Base-by-base conservation (phyloP, 108 stramenopile species). In the Cyclotella atomus region DNA sequence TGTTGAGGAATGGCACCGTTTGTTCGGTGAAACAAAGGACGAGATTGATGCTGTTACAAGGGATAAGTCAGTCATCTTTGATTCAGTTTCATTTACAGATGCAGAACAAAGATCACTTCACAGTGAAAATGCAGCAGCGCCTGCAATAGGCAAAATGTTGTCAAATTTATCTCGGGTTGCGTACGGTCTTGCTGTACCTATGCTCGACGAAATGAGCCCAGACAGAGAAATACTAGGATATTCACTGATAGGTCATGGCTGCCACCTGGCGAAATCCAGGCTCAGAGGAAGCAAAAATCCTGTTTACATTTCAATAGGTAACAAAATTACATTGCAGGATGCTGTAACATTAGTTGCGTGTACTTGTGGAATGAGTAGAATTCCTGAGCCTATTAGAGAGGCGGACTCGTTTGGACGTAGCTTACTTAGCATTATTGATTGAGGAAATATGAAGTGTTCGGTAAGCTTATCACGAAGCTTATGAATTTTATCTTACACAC, bases 351-450 rank as follows among this genome's bases (percentile, higher is more conserved):
- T 89, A 19, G 70, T 79, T 34, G 68, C 84, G 0, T 49, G 36
- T 28, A 62, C 84, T 53, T 76, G 68, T 33, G 30, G 68, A 35
- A 36, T 63, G 24, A 63, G 85, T 28, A 1, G 56, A 30, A 89
- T 92, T n/a, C 91, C 91, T n/a, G 91, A 92, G 65, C 88, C 91
- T 2, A 67, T 92, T 5, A 80, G 91, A 30, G 71, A 80, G 70
- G 88, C 91, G 21, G 91, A 92, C 77, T 54, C 85, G 62, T 70
- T 59, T 34, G 88, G 91, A 45, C 71, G 91, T 35, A 50, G 76
- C 43, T 49, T 92, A 60, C 50, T 88, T 67, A 79, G 90, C 41
- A 73, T 75, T 19, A n/a, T 4, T n/a, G n/a, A 9, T 49, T n/a
- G n/a, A 49, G 9, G 47, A 49, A 10, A 10, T 4, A 12, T 4